Base-by-base conservation (phyloP, 73 alveolate species). In the Uronychia setigera region DNA sequence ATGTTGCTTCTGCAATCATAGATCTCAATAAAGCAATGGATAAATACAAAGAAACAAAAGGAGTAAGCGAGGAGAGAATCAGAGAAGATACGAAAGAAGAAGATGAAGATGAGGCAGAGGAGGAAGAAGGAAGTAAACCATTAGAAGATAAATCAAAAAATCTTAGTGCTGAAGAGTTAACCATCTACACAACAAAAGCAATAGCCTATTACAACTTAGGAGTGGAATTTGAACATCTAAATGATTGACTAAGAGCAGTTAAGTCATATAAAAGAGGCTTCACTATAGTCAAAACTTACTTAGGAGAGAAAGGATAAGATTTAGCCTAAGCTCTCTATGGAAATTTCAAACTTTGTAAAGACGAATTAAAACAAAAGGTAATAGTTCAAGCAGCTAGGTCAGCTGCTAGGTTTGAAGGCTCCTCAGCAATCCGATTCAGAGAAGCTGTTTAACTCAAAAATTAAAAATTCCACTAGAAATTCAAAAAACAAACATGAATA, bases 151-250 rank as follows among this genome's bases (percentile, higher is more conserved):
- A n/a, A n/a, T n/a, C n/a, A n/a, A n/a, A n/a, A n/a, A n/a, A n/a
- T n/a, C 28, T 1, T 82, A 26, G 1, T 26, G 25, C 78, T 11
- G 29, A 57, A 29, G 30, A 67, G 33, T 5, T 67, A 25, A 76
- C 35, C 77, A 79, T 83, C 31, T 83, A 83, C 57, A 83, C 91
- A n/a, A 83, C 91, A 26, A 74, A 59, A 80, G 80, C 80, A 26
- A 83, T 83, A 0, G 91, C 91, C 26, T 58, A 59, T 29, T 83
- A 83, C 75, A 83, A 83, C 80, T 60, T 76, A 13, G 89, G 89
- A 11, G 89, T 82, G 5, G 89, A 82, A 32, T 80, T 60, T 60
- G 89, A 82, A 33, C 33, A 82, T 60, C 26, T 82, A 27, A 82
- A 58, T 29, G 89, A 82, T 19, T 11, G 19, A 5, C 67, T 46